phyloP scores from a whole-genome alignment of 768 basidiomycete species.

The Plicaturopsis crispa region DNA sequence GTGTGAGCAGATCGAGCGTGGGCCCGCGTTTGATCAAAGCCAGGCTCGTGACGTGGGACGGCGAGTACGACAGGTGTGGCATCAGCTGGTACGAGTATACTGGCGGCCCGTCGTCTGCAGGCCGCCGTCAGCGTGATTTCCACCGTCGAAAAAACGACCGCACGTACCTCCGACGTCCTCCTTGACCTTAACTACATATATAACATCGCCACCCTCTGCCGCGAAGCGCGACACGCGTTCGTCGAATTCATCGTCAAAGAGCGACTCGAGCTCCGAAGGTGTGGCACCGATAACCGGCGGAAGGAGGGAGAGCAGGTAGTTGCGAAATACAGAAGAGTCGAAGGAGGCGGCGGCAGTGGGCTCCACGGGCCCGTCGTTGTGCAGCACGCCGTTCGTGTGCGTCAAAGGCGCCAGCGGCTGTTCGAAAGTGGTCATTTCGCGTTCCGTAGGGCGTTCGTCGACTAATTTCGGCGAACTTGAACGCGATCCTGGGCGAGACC shows the following conservation, averaged over 20 bases:
- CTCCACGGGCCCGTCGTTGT: too few species aligned
- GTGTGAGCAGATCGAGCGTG: conserved; percentile 70
- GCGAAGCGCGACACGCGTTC: conserved; percentile 74
- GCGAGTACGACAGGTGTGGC: conserved; percentile 70
- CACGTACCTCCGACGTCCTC: conserved; percentile 66
- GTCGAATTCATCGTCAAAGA: conserved; percentile 70
- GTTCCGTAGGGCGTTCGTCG: conserved; percentile 5
- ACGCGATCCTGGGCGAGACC: conserved; percentile 13
- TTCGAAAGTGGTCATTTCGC: conserved; percentile 5
- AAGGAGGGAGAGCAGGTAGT: conserved; percentile 64
- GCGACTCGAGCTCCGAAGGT: conserved; percentile 51
- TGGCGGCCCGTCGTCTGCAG: conserved; percentile 57
- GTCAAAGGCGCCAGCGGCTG: conserved; percentile 18
- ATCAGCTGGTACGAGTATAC: conserved; percentile 62
- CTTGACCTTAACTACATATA: conserved; percentile 77
- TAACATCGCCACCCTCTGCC: conserved; percentile 62
- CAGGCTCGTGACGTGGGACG: conserved; percentile 75
- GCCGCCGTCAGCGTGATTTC: conserved; percentile 6
- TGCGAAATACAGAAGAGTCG: conserved; percentile 62
- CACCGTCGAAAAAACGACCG: not conserved
- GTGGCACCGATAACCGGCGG: conserved; percentile 78
- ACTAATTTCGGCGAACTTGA: conserved; percentile 12
- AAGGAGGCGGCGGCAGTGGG: too few species aligned
- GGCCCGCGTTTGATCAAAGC: conserved; percentile 92
- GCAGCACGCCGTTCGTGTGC: conserved; percentile 22